Evolutionary conservation across 345 rosid species (phyloP).

Genomic region (Salix suchowensis): DNA sequence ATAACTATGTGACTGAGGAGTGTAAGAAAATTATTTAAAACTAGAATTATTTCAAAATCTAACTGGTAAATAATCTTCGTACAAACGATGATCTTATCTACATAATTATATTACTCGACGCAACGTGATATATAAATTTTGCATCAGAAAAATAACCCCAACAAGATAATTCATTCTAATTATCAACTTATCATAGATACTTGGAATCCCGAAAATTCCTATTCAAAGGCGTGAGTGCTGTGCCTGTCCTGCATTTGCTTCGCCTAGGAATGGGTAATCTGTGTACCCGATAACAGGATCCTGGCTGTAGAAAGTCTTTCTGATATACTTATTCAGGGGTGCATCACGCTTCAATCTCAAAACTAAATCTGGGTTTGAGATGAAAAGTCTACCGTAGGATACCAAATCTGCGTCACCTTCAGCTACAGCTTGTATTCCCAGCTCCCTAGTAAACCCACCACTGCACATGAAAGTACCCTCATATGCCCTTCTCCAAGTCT

Average conservation of each 20-base stretch:
- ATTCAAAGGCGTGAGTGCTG: slow-evolving; percentile 30
- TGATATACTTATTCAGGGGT: slow-evolving; percentile 49
- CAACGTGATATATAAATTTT: too few species aligned
- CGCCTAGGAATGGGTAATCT: slow-evolving; percentile 53
- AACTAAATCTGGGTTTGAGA: slow-evolving; percentile 81
- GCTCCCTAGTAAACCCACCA: slow-evolving; percentile 68
- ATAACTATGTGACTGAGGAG: too few species aligned
- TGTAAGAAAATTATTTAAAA: too few species aligned
- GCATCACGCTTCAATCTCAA: slow-evolving; percentile 48
- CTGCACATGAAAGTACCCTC: slow-evolving; percentile 70
- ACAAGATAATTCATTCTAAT: not conserved
- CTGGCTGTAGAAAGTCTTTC: slow-evolving; percentile 68
- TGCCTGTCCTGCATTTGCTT: not conserved
- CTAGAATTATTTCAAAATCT: too few species aligned
- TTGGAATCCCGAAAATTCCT: not conserved
- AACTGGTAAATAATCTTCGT: too few species aligned
- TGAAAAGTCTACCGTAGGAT: slow-evolving; percentile 70
- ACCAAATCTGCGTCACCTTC: slow-evolving; percentile 72
- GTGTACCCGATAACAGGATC: slow-evolving; percentile 76
- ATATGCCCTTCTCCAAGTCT: slow-evolving; percentile 46
- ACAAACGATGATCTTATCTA: too few species aligned
- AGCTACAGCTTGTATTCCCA: slow-evolving; percentile 62
- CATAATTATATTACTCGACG: too few species aligned
- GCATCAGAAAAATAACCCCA: not conserved
- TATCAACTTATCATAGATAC: not conserved